Conservation (phyloP, 441 rosid genomes). For the Theobroma grandiflorum region DNA sequence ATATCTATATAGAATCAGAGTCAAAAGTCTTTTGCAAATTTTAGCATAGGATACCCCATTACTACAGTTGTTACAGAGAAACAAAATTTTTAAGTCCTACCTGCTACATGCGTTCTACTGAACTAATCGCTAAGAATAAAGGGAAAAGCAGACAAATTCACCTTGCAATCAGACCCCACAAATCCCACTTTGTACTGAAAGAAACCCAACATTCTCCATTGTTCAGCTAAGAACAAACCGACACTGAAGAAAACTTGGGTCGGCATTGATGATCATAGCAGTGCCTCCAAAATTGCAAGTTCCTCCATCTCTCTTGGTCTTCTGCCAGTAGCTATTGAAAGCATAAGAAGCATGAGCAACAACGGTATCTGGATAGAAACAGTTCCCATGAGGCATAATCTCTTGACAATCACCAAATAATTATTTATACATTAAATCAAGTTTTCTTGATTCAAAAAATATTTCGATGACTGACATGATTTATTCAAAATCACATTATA, state of each 20-base stretch:
- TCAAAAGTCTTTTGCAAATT: background rate
- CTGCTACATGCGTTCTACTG: conserved; percentile 3
- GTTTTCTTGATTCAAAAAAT: no score
- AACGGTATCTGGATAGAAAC: conserved; percentile 56
- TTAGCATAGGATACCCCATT: conserved; percentile 6
- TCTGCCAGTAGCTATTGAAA: conserved; percentile 68
- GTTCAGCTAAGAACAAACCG: conserved; percentile 58
- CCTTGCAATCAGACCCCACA: conserved; percentile 18
- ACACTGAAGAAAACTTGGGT: conserved; percentile 75
- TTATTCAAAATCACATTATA: no score
- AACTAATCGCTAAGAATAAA: background rate
- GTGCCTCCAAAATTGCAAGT: conserved; percentile 68
- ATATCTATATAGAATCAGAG: background rate
- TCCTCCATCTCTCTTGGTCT: conserved; percentile 61
- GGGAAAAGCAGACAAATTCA: conserved; percentile 14
- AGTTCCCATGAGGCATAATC: conserved; percentile 54
- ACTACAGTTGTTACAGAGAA: conserved; percentile 12
- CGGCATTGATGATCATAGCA: conserved; percentile 67
- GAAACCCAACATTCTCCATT: conserved; percentile 25
- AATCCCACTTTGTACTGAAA: conserved; percentile 17
- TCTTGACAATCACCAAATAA: conserved; percentile 60
- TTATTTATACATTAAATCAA: no score
- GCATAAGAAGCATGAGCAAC: conserved; percentile 71
- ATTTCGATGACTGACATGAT: no score
- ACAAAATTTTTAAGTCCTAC: conserved; percentile 19